Evolutionary conservation across 495 filamentous ascomycete genomes (phyloP).

Genomic region (Cercophora scortea): DNA sequence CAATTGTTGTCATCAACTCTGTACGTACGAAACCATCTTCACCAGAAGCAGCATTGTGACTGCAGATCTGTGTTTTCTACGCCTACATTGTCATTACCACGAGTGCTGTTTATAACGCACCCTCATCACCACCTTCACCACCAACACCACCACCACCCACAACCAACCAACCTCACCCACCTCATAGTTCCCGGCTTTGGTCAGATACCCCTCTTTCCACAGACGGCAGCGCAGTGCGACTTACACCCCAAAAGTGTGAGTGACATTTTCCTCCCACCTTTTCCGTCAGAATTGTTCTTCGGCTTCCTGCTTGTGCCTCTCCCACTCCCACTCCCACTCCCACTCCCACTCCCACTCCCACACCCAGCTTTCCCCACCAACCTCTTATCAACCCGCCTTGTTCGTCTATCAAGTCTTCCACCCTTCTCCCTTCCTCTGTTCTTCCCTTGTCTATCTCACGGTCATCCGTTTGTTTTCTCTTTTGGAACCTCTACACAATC

Average conservation of each 20-base stretch:
- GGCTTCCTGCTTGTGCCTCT: slow-evolving; percentile 6
- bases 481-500: background rate
- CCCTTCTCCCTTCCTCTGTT: slow-evolving; percentile 3
- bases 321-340: background rate
- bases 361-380: slow-evolving; percentile 1
- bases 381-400: slow-evolving; percentile 13
- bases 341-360: slow-evolving; percentile 3
- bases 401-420: background rate
- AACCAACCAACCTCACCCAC: slow-evolving; percentile 5
- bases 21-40: slow-evolving; percentile 12
- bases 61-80: slow-evolving; percentile 12
- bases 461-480: background rate
- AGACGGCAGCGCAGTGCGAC: slow-evolving; percentile 24
- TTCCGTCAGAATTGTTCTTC: slow-evolving; percentile 4
- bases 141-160: background rate
- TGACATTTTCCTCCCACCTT: slow-evolving; percentile 17
- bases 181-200: slow-evolving; percentile 8
- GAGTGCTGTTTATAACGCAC: background rate
- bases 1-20: slow-evolving; percentile 15
- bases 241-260: slow-evolving; percentile 22
- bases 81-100: slow-evolving; percentile 4
- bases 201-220: slow-evolving; percentile 24
- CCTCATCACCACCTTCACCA: slow-evolving; percentile 5
- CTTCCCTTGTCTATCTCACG: slow-evolving; percentile 3
- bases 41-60: slow-evolving; percentile 20